phyloP scores from a whole-genome alignment of 306 rosid genomes.

The Argentina anserina region DNA sequence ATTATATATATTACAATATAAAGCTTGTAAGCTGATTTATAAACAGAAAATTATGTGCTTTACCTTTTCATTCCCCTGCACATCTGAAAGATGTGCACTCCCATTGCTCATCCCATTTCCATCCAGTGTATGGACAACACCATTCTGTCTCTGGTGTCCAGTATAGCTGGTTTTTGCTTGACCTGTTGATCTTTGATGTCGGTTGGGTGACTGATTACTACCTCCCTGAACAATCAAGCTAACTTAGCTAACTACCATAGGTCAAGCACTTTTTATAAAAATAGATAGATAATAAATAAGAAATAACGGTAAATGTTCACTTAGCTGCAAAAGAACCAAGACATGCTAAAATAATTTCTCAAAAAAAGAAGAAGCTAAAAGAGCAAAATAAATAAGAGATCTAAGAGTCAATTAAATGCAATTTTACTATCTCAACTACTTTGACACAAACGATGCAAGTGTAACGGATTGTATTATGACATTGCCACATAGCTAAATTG shows the following conservation, averaged over 20 bases:
- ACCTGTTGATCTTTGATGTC: conserved; percentile 47
- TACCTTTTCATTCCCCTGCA: conserved; percentile 60
- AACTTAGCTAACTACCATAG: background rate
- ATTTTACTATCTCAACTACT: background rate
- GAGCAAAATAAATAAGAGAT: background rate
- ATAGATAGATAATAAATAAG: background rate
- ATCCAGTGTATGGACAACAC: conserved; percentile 35
- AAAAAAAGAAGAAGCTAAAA: no score
- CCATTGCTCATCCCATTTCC: conserved; percentile 52
- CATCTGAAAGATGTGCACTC: conserved; percentile 43
- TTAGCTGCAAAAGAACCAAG: background rate
- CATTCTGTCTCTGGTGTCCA: conserved; percentile 40
- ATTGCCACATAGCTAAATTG: background rate
- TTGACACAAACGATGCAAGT: background rate
- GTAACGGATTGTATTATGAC: no score
- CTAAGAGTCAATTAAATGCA: background rate
- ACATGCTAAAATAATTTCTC: background rate
- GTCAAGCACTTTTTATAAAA: background rate
- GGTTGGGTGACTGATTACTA: conserved; percentile 52
- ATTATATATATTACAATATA: background rate
- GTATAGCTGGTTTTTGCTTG: conserved; percentile 49
- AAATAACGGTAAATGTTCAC: background rate
- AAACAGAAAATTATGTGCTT: conserved; percentile 36
- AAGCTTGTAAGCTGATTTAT: background rate
- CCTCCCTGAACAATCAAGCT: conserved; percentile 55